phyloP scores from a whole-genome alignment of 208 protist species.

The Trypanosoma caninum region DNA sequence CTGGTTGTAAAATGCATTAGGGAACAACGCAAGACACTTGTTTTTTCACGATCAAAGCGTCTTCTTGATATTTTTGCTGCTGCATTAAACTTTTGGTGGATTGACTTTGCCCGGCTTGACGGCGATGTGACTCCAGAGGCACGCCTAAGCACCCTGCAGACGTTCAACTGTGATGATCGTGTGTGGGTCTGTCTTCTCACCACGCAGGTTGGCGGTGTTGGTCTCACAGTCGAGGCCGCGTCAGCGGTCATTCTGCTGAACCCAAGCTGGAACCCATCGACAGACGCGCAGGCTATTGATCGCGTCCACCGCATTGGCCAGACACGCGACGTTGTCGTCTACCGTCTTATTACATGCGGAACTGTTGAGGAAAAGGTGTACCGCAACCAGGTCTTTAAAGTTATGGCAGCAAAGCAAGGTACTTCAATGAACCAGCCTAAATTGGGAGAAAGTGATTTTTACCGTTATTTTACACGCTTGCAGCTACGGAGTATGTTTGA shows the following conservation, averaged over 20 bases:
- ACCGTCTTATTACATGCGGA: constrained; percentile 93
- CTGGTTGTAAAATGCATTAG: constrained; percentile 39
- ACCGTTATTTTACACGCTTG: constrained; percentile 81
- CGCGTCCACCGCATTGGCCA: constrained; percentile 98
- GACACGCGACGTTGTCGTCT: constrained; percentile 93
- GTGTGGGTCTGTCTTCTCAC: constrained; percentile 93
- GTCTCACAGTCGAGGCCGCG: constrained; percentile 95
- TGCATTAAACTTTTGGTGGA: constrained; percentile 34
- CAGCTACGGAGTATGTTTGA: constrained; percentile 85
- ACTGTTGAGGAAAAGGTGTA: constrained; percentile 99
- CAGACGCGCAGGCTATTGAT: constrained; percentile 96
- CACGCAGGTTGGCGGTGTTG: constrained; percentile 97
- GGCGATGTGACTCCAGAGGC: constrained; percentile 45
- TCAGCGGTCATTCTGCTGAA: constrained; percentile 97
- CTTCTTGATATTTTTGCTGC: constrained; percentile 52
- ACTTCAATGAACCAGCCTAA: not conserved
- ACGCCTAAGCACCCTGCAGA: constrained; percentile 56
- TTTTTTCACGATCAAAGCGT: constrained; percentile 79
- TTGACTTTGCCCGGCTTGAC: constrained; percentile 60
- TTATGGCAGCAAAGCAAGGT: constrained; percentile 71
- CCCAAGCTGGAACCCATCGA: constrained; percentile 96
- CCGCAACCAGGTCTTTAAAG: constrained; percentile 96
- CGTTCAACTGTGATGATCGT: constrained; percentile 74
- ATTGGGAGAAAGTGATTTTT: constrained; percentile 18
- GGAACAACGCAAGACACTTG: constrained; percentile 54